A percentile compares a stretch with the other conserved stretches of the same genome.
phyloP scores from a whole-genome alignment of 768 basidiomycete species.

The Suillus spraguei region DNA sequence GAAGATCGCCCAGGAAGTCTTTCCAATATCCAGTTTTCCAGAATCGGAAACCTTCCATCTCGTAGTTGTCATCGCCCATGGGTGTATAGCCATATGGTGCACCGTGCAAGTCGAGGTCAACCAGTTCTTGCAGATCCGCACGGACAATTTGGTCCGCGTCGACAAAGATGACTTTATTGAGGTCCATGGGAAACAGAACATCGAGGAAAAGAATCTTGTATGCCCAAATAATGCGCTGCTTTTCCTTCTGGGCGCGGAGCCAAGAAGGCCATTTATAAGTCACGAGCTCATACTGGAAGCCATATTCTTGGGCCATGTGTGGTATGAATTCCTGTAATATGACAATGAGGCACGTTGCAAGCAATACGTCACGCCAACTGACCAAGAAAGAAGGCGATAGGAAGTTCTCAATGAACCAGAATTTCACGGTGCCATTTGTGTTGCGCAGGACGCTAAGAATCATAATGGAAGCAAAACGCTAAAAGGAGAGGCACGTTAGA shows the following conservation, averaged over 20 bases:
- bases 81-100: constrained; percentile 96
- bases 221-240: constrained; percentile 98
- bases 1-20: constrained; percentile 78
- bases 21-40: constrained; percentile 99
- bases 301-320: constrained; percentile 86
- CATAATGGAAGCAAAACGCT: constrained; percentile 99
- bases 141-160: constrained; percentile 98
- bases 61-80: constrained; percentile 93
- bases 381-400: constrained; percentile 96
- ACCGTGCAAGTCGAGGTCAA: constrained; percentile 90
- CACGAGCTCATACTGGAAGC: constrained; percentile 95
- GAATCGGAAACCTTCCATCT: constrained; percentile 98
- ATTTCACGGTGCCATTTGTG: constrained; percentile 94
- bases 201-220: constrained; percentile 99
- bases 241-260: constrained; percentile 96
- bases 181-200: constrained; percentile 97
- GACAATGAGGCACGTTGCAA: constrained; percentile 1
- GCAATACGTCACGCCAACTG: constrained; percentile 25
- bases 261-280: constrained; percentile 99
- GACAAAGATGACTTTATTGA: constrained; percentile 99
- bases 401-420: constrained; percentile 99
- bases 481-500: constrained; percentile 11
- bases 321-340: constrained; percentile 85
- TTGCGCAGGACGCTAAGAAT: constrained; percentile 94
- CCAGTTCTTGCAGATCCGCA: constrained; percentile 91